Evolutionary conservation across 768 basidiomycete species (phyloP).

Genomic region (Suillus bovinus): DNA sequence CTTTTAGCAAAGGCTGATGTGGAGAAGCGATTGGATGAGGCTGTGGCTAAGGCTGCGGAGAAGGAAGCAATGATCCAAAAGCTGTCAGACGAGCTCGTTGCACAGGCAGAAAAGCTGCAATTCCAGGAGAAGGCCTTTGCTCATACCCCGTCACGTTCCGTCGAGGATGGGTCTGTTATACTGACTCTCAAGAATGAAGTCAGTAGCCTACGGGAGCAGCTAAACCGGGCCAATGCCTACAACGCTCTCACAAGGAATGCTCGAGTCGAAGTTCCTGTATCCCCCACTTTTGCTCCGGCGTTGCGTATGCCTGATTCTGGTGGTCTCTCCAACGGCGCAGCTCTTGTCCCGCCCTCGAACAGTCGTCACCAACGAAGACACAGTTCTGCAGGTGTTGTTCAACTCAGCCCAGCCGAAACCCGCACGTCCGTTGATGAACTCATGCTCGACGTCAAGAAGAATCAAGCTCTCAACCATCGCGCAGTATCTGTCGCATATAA

Average conservation of each 20-base stretch:
- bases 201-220: slow-evolving; percentile 88
- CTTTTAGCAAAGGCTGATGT: slow-evolving; percentile 74
- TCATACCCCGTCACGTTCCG: slow-evolving; percentile 58
- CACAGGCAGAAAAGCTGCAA: slow-evolving; percentile 77
- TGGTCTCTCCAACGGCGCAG: slow-evolving; percentile 43
- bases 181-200: slow-evolving; percentile 91
- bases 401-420: slow-evolving; percentile 56
- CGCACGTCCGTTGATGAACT: slow-evolving; percentile 79
- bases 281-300: slow-evolving; percentile 84
- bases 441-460: slow-evolving; percentile 72
- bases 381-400: slow-evolving; percentile 81
- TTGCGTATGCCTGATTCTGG: slow-evolving; percentile 55
- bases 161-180: slow-evolving; percentile 87
- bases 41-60: slow-evolving; percentile 67
- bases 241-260: slow-evolving; percentile 78
- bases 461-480: slow-evolving; percentile 70
- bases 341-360: slow-evolving; percentile 36
- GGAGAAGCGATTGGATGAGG: slow-evolving; percentile 80
- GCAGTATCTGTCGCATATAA: slow-evolving; percentile 89
- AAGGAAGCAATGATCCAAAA: slow-evolving; percentile 84
- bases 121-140: slow-evolving; percentile 72
- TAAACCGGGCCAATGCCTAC: slow-evolving; percentile 93
- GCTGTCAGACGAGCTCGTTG: slow-evolving; percentile 73
- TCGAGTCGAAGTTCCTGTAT: slow-evolving; percentile 70
- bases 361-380: slow-evolving; percentile 80